Conservation (phyloP, 2,329 filamentous ascomycete species). For the Graphilbum sp. region DNA sequence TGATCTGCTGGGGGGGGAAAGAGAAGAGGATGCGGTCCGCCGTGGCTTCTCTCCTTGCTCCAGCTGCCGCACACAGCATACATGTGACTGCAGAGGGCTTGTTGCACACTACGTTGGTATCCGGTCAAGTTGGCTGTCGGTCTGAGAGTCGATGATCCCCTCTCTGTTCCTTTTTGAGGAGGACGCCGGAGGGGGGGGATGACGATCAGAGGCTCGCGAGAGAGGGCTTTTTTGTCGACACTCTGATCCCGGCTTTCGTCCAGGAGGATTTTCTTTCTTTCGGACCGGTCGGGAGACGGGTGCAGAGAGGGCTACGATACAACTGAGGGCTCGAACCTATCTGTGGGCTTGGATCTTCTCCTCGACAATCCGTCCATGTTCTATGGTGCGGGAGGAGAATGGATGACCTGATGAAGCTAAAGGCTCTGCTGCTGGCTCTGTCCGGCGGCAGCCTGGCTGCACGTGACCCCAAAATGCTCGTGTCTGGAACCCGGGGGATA, state of each 20-base stretch:
- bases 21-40: background rate
- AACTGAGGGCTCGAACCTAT: slow-evolving; percentile 10
- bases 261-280: background rate
- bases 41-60: background rate
- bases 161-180: too few species aligned
- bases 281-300: background rate
- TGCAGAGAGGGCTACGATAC: slow-evolving; percentile 1
- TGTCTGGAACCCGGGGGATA: background rate
- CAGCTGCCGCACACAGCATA: slow-evolving; percentile 13
- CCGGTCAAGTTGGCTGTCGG: slow-evolving; percentile 42
- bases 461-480: too few species aligned
- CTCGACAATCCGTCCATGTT: background rate
- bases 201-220: slow-evolving; percentile 2
- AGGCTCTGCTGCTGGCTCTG: slow-evolving; percentile 6
- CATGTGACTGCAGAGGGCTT: slow-evolving; percentile 25
- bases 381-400: slow-evolving; percentile 1
- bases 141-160: slow-evolving; percentile 22
- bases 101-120: slow-evolving; percentile 14
- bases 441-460: too few species aligned
- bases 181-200: slow-evolving; percentile 4
- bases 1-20: background rate
- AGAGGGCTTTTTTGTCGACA: slow-evolving; percentile 2
- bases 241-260: too few species aligned
- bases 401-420: slow-evolving; percentile 6
- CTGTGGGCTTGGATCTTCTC: slow-evolving; percentile 13